Conservation (phyloP, 2,329 filamentous ascomycete genomes). For the Talaromyces sp. region DNA sequence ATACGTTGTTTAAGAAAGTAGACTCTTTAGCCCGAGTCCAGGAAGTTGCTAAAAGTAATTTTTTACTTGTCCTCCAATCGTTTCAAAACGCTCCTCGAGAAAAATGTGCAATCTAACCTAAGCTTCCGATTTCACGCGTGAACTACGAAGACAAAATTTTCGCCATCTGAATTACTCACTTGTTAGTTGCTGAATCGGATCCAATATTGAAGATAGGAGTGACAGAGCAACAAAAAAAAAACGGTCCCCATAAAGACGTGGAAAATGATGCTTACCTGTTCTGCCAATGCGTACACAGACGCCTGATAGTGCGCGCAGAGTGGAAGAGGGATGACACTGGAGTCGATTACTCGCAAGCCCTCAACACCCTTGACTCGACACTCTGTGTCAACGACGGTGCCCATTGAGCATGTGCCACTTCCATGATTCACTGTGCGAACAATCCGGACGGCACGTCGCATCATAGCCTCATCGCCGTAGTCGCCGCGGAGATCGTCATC, state of each 20-base stretch:
- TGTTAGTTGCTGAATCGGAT: background rate
- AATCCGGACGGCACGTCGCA: background rate
- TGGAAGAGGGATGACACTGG: conserved; percentile 10
- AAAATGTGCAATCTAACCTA: background rate
- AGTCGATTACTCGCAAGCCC: conserved; percentile 13
- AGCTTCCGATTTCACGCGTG: background rate
- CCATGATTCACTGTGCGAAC: conserved; percentile 1
- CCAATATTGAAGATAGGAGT: background rate
- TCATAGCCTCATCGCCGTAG: background rate
- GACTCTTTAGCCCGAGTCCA: background rate
- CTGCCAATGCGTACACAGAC: background rate
- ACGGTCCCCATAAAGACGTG: background rate
- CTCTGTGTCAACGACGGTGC: conserved; percentile 14
- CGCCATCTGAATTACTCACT: background rate
- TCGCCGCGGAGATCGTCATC: background rate
- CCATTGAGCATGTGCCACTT: conserved; percentile 14
- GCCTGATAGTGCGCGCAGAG: background rate
- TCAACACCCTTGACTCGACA: conserved; percentile 13
- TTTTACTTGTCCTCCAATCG: too few species aligned
- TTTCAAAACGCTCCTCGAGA: background rate
- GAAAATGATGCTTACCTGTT: background rate
- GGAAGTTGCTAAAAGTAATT: background rate
- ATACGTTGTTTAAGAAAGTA: background rate
- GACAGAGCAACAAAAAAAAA: background rate
- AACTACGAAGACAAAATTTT: background rate